Evolutionary conservation across 768 basidiomycete species (phyloP), one percentile per base, ranked within the genome.

Genomic region (Brasilioporus rufonigricans): DNA sequence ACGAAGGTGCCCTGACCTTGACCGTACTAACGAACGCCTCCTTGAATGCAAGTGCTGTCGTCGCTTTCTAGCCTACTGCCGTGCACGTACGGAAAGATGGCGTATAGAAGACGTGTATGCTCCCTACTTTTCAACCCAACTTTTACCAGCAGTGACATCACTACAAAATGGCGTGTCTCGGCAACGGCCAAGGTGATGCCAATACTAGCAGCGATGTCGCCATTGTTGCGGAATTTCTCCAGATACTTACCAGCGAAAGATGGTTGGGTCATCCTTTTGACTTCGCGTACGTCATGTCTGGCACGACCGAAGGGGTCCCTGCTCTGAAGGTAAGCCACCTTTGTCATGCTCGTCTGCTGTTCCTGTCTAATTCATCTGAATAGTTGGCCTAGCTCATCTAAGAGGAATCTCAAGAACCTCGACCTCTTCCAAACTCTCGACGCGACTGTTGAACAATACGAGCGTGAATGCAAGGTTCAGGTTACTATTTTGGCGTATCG

Each of bases 201-300:
- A 60, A 48, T 16, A 55, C 64, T 33, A 67, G 70, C 12, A 57
- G 72, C 6, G 66, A 65, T 6, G 50, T 67, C 13, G 57, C 64
- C 27, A 58, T 67, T 19, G 69, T 65, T 2, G 14, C 33, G 2
- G 19, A 32, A 9, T 5, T 5, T 26, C 29, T 38, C n/a, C n/a
- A n/a, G n/a, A n/a, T n/a, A n/a, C n/a, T n/a, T n/a, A n/a, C n/a
- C n/a, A n/a, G n/a, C n/a, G n/a, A n/a, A 35, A 36, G 12, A 29
- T 1, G 3, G 27, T 23, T 48, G 55, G 39, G 33, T 47, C 32
- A 47, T 23, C 13, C 32, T 14, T 41, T 23, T 1, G 52, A 56
- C 32, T 56, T 41, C 10, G 39, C 53, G 36, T 40, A 41, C 24
- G 55, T 56, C 38, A 39, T 54, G 16, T 43, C 40, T n/a, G 33